Percentiles rank a stretch among this genome's conserved stretches.
Conservation (phyloP, 352 stramenopile genomes). For the Pseudoperonospora humuli region DNA sequence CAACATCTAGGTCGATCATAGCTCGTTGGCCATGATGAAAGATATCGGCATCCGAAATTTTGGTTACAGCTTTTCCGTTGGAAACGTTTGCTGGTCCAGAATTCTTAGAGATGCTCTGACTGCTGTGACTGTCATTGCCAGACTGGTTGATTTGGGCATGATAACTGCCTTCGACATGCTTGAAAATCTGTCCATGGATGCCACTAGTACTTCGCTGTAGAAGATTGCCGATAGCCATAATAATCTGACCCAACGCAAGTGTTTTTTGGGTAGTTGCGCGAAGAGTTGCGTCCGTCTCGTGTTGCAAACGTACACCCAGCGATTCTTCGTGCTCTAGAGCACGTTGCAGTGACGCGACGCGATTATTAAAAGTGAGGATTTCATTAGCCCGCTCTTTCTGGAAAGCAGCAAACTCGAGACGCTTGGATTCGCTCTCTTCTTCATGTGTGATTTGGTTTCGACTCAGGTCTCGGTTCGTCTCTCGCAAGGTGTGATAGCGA, state of each 20-base stretch:
- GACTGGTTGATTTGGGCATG: no score
- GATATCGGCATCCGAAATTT: constrained; percentile 74
- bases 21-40: constrained; percentile 81
- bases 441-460: no score
- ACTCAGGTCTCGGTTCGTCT: no score
- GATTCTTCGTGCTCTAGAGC: no score
- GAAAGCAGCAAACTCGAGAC: no score
- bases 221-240: constrained; percentile 84
- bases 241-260: constrained; percentile 85
- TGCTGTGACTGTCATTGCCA: no score
- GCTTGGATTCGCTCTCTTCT: no score
- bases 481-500: no score
- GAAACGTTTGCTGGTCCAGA: neutral
- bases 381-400: constrained; percentile 89
- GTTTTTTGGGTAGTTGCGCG: constrained; percentile 87
- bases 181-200: constrained; percentile 82
- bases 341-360: constrained; percentile 83
- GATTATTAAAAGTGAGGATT: constrained; percentile 90
- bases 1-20: constrained; percentile 86
- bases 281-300: constrained; percentile 84
- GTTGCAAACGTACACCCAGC: constrained; percentile 79
- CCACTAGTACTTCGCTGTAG: constrained; percentile 77
- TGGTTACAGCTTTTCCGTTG: no score
- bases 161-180: constrained; percentile 66
- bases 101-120: no score